Evolutionary conservation across 2,329 filamentous ascomycete genomes (phyloP), one percentile per base, ranked within the genome.

Genomic region (Thielaviopsis musarum): DNA sequence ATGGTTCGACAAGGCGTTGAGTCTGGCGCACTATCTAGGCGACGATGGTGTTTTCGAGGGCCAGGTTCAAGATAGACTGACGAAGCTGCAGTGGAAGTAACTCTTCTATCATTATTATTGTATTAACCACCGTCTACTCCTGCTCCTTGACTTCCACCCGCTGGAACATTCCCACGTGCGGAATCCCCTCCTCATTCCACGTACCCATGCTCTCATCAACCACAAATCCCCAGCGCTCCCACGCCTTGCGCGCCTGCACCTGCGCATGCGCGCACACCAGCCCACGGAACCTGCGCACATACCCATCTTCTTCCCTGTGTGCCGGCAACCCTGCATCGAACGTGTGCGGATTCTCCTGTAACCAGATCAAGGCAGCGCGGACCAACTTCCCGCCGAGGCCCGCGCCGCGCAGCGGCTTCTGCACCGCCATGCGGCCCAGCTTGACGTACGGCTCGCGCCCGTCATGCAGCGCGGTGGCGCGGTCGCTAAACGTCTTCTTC

Each of bases 131-230:
- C 26, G 5, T 26, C 10, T 15, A 22, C 7, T n/a, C 49, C 56
- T 55, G 59, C 7, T 57, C 38, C 10, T 53, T 19, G 3, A 74
- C 62, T 3, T 73, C 66, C 28, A 83, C 62, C 38, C 79, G 72
- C 64, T 70, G 66, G 64, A 80, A 95, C 90, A 96, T 94, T 62
- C 87, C 90, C 19, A 94, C 77, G 73, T 95, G 89, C 64, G 80
- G 75, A 59, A 95, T 91, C 3, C 86, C 88, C 67, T 93, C 89
- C 70, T 96, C 90, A 63, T 77, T 75, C 89, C 90, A 96, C 34
- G 69, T 76, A 0, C 88, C 87, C 79, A 91, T 81, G 10, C 71
- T 74, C 66, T 86, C 77, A 70, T 96, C 90, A 10, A 80, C 74
- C 63, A 75, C 71, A 69, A 95, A 96, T 0, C 89, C 90, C 70